Base-by-base conservation (phyloP, 768 basidiomycete species). In the Terana coerulea region DNA sequence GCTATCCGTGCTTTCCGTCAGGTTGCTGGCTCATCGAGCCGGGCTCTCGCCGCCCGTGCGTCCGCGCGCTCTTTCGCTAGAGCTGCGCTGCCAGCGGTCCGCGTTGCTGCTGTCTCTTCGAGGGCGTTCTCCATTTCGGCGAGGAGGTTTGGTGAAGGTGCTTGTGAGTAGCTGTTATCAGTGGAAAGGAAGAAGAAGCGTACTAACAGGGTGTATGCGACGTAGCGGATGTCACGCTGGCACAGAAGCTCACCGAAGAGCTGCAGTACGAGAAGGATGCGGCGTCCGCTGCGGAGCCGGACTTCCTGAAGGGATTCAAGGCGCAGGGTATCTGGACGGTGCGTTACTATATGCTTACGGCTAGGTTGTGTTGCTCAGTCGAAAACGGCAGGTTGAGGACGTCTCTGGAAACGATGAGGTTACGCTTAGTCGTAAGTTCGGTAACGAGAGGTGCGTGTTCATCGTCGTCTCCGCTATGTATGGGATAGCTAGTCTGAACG, bases 231-330 rank as follows among this genome's bases (percentile, higher is more conserved):
- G 72, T 88, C 28, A 67, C 80, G 19, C 80, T 98, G 36, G 74
- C 83, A 9, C 77, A 86, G 63, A 91, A 88, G 61, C 74, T 95
- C 43, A 67, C 76, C 44, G 83, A 88, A 65, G 95, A 98, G 73
- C 76, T 97, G 60, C 75, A 84, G 61, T 97, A 88, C 65, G 95
- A 99, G 73, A 73, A 80, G 54, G 86, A 93, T 60, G 71, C 75
- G 22, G 69, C 72, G 9, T 64, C 69, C 24, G 64, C 67, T 17
- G 63, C 51, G 1, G 74, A 72, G 39, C 93, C 94, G 25, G 88
- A 89, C 40, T 95, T 92, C 65, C 61, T 98, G 62, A 80, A 79
- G 61, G 66, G 75, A 12, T 92, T 98, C 78, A 79, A 81, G 64
- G 73, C 68, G 46, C 75, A 84, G 62, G 84, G 86, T 24, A 68